Base-by-base conservation (phyloP, 345 rosid species). In the Xanthoceras sorbifolium region DNA sequence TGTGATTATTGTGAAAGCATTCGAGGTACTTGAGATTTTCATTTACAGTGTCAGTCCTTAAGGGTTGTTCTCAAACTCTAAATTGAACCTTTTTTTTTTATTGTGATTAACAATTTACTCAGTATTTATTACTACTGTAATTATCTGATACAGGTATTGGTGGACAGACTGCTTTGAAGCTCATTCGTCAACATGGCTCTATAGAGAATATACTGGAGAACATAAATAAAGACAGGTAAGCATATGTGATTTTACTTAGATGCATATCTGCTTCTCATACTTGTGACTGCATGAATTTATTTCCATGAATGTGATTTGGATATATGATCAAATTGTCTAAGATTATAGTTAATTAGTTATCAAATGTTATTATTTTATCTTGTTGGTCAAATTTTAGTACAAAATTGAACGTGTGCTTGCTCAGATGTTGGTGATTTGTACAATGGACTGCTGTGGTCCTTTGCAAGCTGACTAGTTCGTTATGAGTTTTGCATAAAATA, bases 1-100 rank as follows among this genome's bases (percentile, higher is more conserved):
- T 92, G 97, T 81, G 99, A 96, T 85, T 96, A 96, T 74, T 96
- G 99, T 83, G 97, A 96, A 73, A 93, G 92, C 86, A 93, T 96
- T 78, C 87, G 85, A 83, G 97, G 99, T 95, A 87, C 48, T 38
- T n/a, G n/a, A 46, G 38, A 64, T 64, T 82, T 42, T 32, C 26
- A 46, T 48, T 83, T 50, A n/a, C 26, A 28, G n/a, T 22, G 55
- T 22, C 12, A 61, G 11, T n/a, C 9, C 52, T 44, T 11, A 55
- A 0, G n/a, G 14, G 15, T 9, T 74, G 61, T 70, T 40, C 64
- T 22, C 48, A 64, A 57, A 23, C 1, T 4, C 48, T 64, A 40
- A 9, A 17, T 44, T 80, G 31, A 71, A 54, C 55, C 74, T 67
- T 64, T 66, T 64, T 59, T 38, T 17, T 66, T 64, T 59, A 29